phyloP scores from a whole-genome alignment of 2,329 filamentous ascomycete species.

The Scedosporium boydii region DNA sequence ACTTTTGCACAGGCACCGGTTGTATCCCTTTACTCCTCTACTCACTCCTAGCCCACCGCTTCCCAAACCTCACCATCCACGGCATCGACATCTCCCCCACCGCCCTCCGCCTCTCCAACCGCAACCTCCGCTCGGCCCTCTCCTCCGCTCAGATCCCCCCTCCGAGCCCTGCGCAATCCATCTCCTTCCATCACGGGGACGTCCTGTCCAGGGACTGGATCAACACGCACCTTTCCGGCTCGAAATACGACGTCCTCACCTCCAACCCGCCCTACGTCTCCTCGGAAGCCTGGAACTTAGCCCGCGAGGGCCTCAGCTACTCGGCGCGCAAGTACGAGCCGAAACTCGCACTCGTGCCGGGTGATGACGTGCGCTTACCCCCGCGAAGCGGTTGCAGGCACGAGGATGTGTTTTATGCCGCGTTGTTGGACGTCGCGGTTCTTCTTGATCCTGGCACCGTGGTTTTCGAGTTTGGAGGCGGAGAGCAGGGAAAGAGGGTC shows the following conservation, averaged over 20 bases:
- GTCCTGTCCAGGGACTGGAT: constrained; percentile 36
- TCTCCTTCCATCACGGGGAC: constrained; percentile 38
- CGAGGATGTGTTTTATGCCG: constrained; percentile 57
- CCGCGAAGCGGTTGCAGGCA: constrained; percentile 19
- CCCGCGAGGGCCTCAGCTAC: constrained; percentile 41
- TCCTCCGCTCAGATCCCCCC: constrained; percentile 14
- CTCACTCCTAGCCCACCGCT: constrained; percentile 40
- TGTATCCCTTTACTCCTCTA: constrained; percentile 77
- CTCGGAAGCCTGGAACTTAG: constrained; percentile 28
- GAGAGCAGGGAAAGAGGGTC: constrained; percentile 58
- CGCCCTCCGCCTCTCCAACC: constrained; percentile 55
- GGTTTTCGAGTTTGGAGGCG: constrained; percentile 63
- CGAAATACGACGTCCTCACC: constrained; percentile 56
- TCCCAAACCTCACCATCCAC: constrained; percentile 36
- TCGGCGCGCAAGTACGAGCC: constrained; percentile 82
- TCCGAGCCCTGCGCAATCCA: constrained; percentile 12
- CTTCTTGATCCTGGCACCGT: constrained; percentile 42
- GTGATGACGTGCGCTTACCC: constrained; percentile 15
- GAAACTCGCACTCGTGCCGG: constrained; percentile 62
- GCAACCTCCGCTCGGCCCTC: constrained; percentile 52
- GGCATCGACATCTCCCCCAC: constrained; percentile 64
- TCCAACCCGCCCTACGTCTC: constrained; percentile 94
- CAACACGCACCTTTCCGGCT: constrained; percentile 11
- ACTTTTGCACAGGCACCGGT: constrained; percentile 85
- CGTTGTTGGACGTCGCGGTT: constrained; percentile 47